phyloP scores from a whole-genome alignment of 768 basidiomycete species.

The Symmetrospora coprosmae region DNA sequence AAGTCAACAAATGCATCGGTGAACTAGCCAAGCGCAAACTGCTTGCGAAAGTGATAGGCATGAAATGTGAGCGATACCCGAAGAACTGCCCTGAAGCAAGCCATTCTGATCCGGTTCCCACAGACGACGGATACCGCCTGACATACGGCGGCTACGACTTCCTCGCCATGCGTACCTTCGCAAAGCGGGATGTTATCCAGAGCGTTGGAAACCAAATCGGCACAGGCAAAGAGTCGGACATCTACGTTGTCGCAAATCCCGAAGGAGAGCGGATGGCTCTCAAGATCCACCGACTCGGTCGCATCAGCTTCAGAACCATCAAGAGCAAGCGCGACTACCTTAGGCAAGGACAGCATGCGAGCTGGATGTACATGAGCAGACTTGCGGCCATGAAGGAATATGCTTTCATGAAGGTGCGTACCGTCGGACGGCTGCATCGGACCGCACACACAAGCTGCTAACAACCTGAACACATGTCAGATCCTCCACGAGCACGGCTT shows the following conservation, averaged over 20 bases:
- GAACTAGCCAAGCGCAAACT: constrained; percentile 81
- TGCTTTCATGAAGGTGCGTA: constrained; percentile 86
- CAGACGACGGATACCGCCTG: constrained; percentile 91
- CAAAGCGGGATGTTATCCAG: constrained; percentile 70
- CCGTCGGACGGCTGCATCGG: background rate
- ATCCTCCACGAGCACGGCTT: constrained; percentile 80
- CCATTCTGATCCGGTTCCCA: background rate
- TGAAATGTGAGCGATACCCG: constrained; percentile 55
- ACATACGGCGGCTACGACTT: constrained; percentile 99
- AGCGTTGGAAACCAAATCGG: constrained; percentile 97
- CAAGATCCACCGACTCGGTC: constrained; percentile 85
- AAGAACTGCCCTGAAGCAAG: background rate
- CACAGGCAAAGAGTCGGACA: constrained; percentile 93
- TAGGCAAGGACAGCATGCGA: constrained; percentile 89
- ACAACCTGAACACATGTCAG: constrained; percentile 40
- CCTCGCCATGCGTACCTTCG: constrained; percentile 81
- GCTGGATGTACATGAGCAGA: constrained; percentile 98
- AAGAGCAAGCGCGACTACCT: constrained; percentile 94
- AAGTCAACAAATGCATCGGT: constrained; percentile 82
- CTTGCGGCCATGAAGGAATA: constrained; percentile 93
- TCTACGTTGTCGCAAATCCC: constrained; percentile 73
- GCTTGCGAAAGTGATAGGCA: constrained; percentile 74
- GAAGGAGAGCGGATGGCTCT: constrained; percentile 76
- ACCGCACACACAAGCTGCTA: background rate
- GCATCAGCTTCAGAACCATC: constrained; percentile 93